Conservation (phyloP, 2,329 filamentous ascomycete species). For the Pyrenochaeta sp. region DNA sequence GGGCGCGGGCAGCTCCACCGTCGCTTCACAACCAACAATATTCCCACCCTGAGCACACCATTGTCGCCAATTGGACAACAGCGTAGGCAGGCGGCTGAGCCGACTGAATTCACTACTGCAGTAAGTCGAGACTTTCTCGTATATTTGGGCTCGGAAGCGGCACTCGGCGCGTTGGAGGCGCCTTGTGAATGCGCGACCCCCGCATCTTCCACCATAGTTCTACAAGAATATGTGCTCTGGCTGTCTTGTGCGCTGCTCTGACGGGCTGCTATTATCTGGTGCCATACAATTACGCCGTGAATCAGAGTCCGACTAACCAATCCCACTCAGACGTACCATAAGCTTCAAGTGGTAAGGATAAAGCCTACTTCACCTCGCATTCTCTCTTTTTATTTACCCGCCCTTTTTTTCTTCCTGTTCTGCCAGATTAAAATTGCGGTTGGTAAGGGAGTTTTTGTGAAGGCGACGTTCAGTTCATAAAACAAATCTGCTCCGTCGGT, state of each 20-base stretch:
- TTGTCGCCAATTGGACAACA: slow-evolving; percentile 67
- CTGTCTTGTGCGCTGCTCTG: neutral
- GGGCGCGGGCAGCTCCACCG: slow-evolving; percentile 81
- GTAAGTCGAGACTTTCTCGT: slow-evolving; percentile 50
- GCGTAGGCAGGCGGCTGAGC: slow-evolving; percentile 62
- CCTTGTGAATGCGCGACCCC: neutral
- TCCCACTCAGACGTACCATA: slow-evolving; percentile 67
- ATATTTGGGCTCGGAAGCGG: slow-evolving; percentile 8
- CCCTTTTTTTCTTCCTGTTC: slow-evolving; percentile 12
- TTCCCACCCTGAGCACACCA: slow-evolving; percentile 77
- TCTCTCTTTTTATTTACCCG: slow-evolving; percentile 13
- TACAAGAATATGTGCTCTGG: neutral
- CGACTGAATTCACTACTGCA: slow-evolving; percentile 62
- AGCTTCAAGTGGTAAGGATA: slow-evolving; percentile 77
- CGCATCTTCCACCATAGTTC: neutral
- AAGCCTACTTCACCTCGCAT: slow-evolving; percentile 35
- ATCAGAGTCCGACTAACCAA: slow-evolving; percentile 37
- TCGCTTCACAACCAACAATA: slow-evolving; percentile 91
- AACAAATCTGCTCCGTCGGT: neutral
- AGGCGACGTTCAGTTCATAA: slow-evolving; percentile 5
- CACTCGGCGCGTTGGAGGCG: slow-evolving; percentile 3
- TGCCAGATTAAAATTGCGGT: slow-evolving; percentile 19
- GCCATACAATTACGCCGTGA: slow-evolving; percentile 24
- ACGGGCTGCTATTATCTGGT: neutral
- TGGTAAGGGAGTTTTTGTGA: slow-evolving; percentile 12